Conservation (phyloP, 805 yeast species). For the Barnettozyma sp. region DNA sequence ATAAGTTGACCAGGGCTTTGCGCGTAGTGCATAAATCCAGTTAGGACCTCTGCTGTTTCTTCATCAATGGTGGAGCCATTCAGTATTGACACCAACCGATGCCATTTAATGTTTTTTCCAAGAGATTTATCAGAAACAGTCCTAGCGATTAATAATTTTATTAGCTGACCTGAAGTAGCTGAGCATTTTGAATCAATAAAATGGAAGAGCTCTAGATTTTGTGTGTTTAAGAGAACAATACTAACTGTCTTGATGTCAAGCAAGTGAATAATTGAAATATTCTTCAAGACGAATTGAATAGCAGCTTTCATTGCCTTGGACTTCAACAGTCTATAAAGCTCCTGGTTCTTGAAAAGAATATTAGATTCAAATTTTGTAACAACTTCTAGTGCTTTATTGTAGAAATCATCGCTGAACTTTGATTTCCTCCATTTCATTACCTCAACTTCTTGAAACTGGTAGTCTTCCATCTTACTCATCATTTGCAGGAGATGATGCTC, state of each 20-base stretch:
- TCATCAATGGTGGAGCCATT: not conserved
- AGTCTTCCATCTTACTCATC: slow-evolving; percentile 2
- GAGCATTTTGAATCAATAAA: not conserved
- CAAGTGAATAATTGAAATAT: not conserved
- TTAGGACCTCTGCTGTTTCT: not conserved
- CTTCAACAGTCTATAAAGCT: slow-evolving; percentile 11
- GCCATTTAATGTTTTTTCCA: not conserved
- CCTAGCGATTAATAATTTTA: slow-evolving; percentile 1
- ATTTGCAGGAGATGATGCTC: slow-evolving; percentile 3
- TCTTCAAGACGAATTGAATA: not conserved
- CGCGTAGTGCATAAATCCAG: not conserved
- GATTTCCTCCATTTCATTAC: slow-evolving; percentile 8
- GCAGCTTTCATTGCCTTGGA: slow-evolving; percentile 2
- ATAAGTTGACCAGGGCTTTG: slow-evolving; percentile 3
- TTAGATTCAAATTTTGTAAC: slow-evolving; percentile 2
- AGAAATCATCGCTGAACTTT: slow-evolving; percentile 7
- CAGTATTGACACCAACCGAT: not conserved
- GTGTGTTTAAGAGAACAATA: not conserved
- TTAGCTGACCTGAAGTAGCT: not conserved
- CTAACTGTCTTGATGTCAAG: slow-evolving; percentile 4
- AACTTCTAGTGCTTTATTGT: slow-evolving; percentile 4
- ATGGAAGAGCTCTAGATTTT: not conserved
- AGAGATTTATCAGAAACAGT: not conserved
- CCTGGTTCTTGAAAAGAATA: slow-evolving; percentile 10
- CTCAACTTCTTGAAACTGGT: slow-evolving; percentile 9